These are phyloP conservation scores for Nakaseomyces nivariensis DNA, from an alignment of 1,139 yeast genomes.

Conservation along the genomic window DNA sequence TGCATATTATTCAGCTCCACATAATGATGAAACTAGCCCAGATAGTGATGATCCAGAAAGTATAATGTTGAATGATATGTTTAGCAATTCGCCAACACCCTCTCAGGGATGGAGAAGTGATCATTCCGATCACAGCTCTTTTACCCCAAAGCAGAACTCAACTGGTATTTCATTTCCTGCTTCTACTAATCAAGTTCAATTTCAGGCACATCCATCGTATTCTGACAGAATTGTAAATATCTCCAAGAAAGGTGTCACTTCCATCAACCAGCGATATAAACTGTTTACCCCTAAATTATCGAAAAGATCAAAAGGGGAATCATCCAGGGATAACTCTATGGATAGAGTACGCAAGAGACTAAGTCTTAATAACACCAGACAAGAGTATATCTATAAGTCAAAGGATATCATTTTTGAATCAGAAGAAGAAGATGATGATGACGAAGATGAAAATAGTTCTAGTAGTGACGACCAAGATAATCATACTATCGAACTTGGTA, in stretches of 20 bases:
- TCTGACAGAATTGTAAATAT: neutral
- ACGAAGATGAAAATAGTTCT: too few species aligned
- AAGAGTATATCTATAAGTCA: slow-evolving; percentile 48
- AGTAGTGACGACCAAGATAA: too few species aligned
- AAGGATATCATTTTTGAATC: slow-evolving; percentile 43
- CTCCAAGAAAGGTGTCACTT: neutral
- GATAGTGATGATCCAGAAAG: slow-evolving; percentile 1
- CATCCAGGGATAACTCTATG: slow-evolving; percentile 9
- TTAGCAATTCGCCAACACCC: neutral
- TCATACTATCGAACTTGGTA: neutral
- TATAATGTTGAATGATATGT: neutral
- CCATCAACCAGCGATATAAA: neutral
- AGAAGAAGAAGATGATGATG: slow-evolving; percentile 13
- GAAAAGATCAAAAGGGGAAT: neutral
- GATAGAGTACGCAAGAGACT: slow-evolving; percentile 21
- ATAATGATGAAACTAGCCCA: neutral
- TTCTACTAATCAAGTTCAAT: neutral
- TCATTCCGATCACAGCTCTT: neutral
- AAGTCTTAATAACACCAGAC: slow-evolving; percentile 25
- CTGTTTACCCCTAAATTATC: neutral
- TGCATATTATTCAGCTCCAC: slow-evolving; percentile 20
- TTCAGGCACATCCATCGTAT: neutral
- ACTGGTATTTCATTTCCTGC: neutral
- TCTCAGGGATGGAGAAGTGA: neutral
- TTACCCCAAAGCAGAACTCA: neutral